A percentile compares a stretch with the other conserved stretches of the same genome.
Conservation (phyloP, 2,329 filamentous ascomycete species). For the Calonectria leucothoes region DNA sequence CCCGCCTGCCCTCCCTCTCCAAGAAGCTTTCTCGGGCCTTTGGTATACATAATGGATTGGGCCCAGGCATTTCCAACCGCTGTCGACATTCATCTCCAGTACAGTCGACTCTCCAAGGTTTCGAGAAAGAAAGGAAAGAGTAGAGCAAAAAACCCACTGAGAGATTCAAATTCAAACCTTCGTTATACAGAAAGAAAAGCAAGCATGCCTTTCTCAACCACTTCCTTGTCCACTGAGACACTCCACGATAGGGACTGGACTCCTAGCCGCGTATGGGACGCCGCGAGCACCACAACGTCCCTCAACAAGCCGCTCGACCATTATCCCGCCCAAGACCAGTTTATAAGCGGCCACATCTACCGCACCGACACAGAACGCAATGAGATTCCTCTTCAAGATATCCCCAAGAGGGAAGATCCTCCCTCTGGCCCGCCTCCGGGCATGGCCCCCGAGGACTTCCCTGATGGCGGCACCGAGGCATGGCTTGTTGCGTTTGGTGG, state of each 20-base stretch:
- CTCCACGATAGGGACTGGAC: not conserved
- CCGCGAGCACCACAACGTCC: not conserved
- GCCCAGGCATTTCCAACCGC: not conserved
- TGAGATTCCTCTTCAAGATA: not conserved
- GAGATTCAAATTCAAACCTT: not conserved
- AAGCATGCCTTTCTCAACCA: slow-evolving; percentile 38
- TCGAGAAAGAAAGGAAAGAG: not conserved
- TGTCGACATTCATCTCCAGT: not conserved
- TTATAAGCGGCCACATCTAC: slow-evolving; percentile 27
- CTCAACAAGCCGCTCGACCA: slow-evolving; percentile 2
- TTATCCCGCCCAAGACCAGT: slow-evolving; percentile 20
- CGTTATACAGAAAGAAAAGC: not conserved
- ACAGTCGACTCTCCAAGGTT: not conserved
- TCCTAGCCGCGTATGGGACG: not conserved
- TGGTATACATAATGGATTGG: not conserved
- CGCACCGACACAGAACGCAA: slow-evolving; percentile 43
- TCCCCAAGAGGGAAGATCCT: slow-evolving; percentile 18
- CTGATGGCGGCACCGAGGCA: slow-evolving; percentile 68
- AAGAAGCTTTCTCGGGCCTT: not conserved
- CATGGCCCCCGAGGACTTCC: slow-evolving; percentile 63
- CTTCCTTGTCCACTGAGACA: slow-evolving; percentile 23
- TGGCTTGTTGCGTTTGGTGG: slow-evolving; percentile 67
- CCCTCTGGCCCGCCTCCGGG: slow-evolving; percentile 43
- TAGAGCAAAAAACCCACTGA: not conserved
- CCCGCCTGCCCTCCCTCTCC: not conserved